Base-by-base conservation (phyloP, 2,329 filamentous ascomycete species). In the Verticillium zaregamsianum region DNA sequence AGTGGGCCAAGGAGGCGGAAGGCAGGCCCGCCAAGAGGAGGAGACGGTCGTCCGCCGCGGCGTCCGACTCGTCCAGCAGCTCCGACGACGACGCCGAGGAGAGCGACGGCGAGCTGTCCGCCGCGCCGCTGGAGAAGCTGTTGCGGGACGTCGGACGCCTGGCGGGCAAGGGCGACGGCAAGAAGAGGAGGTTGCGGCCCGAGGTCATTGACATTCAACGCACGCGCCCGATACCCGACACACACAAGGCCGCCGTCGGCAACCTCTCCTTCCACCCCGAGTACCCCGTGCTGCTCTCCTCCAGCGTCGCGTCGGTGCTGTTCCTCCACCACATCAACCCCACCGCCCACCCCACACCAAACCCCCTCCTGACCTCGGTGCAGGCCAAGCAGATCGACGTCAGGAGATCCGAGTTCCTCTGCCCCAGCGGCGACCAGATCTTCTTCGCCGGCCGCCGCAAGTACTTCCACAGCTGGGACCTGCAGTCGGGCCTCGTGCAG, bases 391-490 rank as follows among this genome's bases (percentile, higher is more conserved):
- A 86, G 65, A 94, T 93, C 0, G 91, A 93, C n/a, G 83, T 99
- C 59, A 87, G 90, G 62, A 92, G 90, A 12, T 92, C 93, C 7
- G 85, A 90, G 40, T 98, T 99, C 75, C 81, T 93, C 62, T 85
- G 83, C 31, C 86, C 90, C 5, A 78, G 79, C 17, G 92, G 91
- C 65, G 88, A 90, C 65, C 90, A 90, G 68, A 90, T 99, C 67
- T 91, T 97, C 74, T 91, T 97, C 63, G 90, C 93, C 20, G 93
- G 93, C 40, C 89, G 94, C 39, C 87, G 95, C 58, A 88, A 88
- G 65, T 98, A 93, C 79, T 97, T 98, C 76, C 95, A 98, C 77
- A 88, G 90, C 67, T 99, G 95, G 95, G 89, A 98, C 70, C 83
- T 99, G 28, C 81, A 89, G 54, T 89, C 90, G 0, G 95, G 95